Evolutionary conservation across 176 grass and related monocot species (phyloP).

Genomic region (Cenchrus purpureus): DNA sequence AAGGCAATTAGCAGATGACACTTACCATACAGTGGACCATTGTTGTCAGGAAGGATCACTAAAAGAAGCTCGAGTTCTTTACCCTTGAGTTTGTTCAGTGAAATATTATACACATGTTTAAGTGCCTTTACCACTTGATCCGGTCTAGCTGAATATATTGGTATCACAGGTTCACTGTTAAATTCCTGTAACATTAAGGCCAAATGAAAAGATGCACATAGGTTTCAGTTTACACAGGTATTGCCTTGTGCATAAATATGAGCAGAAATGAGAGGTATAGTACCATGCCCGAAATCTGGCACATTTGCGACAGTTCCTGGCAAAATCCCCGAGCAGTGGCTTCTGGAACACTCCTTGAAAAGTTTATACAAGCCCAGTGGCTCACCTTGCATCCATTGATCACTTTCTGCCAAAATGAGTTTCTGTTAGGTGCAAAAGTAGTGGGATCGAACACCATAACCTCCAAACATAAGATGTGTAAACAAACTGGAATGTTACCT

Average conservation of each 20-base stretch:
- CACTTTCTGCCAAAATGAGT: conserved; percentile 74
- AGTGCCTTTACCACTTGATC: conserved; percentile 94
- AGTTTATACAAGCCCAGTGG: conserved; percentile 98
- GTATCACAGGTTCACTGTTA: conserved; percentile 88
- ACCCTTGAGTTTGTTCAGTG: conserved; percentile 87
- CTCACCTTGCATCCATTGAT: conserved; percentile 92
- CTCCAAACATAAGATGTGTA: background rate
- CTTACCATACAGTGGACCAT: conserved; percentile 91
- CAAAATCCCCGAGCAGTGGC: conserved; percentile 91
- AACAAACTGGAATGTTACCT: conserved; percentile 52
- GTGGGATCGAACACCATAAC: background rate
- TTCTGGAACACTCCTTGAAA: conserved; percentile 97
- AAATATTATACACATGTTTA: conserved; percentile 86
- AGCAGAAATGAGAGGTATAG: conserved; percentile 30
- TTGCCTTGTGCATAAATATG: background rate
- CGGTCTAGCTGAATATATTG: conserved; percentile 91
- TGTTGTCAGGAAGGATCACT: conserved; percentile 96
- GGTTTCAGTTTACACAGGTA: conserved; percentile 9
- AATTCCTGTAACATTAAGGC: conserved; percentile 68
- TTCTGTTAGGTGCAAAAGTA: conserved; percentile 1
- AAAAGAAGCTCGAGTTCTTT: conserved; percentile 99
- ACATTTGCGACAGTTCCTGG: conserved; percentile 97
- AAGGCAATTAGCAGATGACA: conserved; percentile 6
- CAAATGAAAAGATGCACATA: conserved; percentile 9
- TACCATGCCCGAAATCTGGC: conserved; percentile 99